Conservation (phyloP, 106 monocot species). For the Acorus calamus region DNA sequence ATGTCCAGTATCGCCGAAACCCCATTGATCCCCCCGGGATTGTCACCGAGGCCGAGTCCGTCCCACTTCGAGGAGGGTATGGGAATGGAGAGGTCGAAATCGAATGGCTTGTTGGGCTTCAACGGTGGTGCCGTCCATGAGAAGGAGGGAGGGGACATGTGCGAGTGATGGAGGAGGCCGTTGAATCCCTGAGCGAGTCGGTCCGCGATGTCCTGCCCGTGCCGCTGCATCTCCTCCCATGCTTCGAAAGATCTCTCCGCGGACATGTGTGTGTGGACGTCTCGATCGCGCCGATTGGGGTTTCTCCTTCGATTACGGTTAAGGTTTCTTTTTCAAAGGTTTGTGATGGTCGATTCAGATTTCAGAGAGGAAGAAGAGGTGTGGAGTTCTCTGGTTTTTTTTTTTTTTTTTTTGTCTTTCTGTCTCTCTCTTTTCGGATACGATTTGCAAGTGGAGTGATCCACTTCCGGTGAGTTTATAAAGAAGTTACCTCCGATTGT, state of each 20-base stretch:
- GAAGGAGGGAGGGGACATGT: conserved; percentile 32
- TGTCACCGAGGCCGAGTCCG: not conserved
- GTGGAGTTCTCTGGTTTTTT: too few relatives aligned
- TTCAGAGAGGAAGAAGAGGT: too few relatives aligned
- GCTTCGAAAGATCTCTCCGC: conserved; percentile 71
- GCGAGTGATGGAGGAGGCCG: conserved; percentile 43
- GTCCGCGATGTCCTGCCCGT: conserved; percentile 84
- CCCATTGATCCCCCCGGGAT: conserved; percentile 6
- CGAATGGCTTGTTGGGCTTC: conserved; percentile 23
- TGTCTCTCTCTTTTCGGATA: too few relatives aligned
- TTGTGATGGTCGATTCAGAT: too few relatives aligned
- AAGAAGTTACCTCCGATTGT: too few relatives aligned
- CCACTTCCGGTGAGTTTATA: too few relatives aligned
- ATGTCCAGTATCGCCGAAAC: conserved; percentile 55
- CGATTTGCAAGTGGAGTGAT: too few relatives aligned
- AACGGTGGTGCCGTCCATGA: conserved; percentile 31
- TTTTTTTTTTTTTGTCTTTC: too few relatives aligned
- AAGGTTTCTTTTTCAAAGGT: too few relatives aligned
- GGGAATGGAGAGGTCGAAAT: conserved; percentile 14
- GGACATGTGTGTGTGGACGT: conserved; percentile 13
- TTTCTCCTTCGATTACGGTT: too few relatives aligned
- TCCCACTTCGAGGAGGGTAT: not conserved
- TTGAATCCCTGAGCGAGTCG: conserved; percentile 80
- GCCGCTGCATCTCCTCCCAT: conserved; percentile 99
- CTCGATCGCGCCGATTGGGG: too few relatives aligned